A percentile compares a stretch with the other conserved stretches of the same genome.
These are phyloP conservation scores for Antitrichia curtipendula DNA, from an alignment of 225 moss, liverwort and hornwort genomes.

Conservation along the genomic window DNA sequence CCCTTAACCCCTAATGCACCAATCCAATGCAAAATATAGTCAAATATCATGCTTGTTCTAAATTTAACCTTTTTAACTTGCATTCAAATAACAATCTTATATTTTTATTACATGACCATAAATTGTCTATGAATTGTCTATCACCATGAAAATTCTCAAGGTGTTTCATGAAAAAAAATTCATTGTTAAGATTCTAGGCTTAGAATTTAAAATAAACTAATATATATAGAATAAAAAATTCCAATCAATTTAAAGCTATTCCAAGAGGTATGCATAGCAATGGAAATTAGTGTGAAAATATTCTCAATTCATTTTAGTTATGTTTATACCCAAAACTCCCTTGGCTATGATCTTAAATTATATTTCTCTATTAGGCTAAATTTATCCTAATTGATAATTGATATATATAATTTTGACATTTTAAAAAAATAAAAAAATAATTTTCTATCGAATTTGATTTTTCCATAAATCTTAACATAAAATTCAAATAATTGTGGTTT, in stretches of 20 bases:
- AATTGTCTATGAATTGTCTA: not conserved
- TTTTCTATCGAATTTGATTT: too few relatives aligned
- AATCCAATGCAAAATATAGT: not conserved
- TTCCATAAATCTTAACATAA: too few relatives aligned
- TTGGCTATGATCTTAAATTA: too few relatives aligned
- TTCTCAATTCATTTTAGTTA: not conserved
- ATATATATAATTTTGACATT: too few relatives aligned
- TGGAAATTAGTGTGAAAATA: not conserved
- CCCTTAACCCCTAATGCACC: accelerated
- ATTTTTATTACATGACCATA: not conserved
- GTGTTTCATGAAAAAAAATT: not conserved
- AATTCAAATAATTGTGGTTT: too few relatives aligned
- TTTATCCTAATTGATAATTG: too few relatives aligned
- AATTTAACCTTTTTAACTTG: not conserved
- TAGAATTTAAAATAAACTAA: not conserved
- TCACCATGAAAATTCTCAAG: not conserved
- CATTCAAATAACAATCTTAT: not conserved
- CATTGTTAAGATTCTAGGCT: not conserved
- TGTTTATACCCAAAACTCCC: too few relatives aligned
- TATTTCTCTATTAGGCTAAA: too few relatives aligned
- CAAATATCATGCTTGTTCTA: not conserved
- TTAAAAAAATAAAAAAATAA: too few relatives aligned
- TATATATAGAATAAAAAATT: not conserved
- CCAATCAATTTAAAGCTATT: not conserved
- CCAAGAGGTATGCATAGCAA: not conserved